Percentiles rank a stretch among this genome's conserved stretches.
Evolutionary conservation across 345 rosid species (phyloP).

Genomic region (Boechera retrofracta): DNA sequence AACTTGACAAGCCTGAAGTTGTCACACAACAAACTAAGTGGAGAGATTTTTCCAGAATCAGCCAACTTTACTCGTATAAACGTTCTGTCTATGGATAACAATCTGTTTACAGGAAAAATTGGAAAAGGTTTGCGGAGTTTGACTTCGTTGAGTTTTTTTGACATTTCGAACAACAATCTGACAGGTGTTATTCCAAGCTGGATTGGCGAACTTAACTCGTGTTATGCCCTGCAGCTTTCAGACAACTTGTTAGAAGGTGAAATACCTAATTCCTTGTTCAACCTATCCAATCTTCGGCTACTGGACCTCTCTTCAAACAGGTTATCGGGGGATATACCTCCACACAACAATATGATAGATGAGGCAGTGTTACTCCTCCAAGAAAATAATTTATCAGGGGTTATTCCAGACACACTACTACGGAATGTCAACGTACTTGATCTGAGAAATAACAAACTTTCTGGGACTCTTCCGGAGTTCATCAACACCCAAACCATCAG

Average conservation of each 20-base stretch:
- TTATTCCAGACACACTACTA: background rate
- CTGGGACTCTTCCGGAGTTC: background rate
- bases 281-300: rapidly evolving
- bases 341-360: no score
- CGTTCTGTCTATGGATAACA: background rate
- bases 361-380: background rate
- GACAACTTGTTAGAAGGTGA: background rate
- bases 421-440: background rate
- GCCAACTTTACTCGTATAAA: background rate
- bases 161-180: background rate
- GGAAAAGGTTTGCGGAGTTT: background rate
- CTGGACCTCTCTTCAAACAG: background rate
- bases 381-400: background rate
- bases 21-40: background rate
- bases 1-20: background rate
- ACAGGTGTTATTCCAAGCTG: background rate
- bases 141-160: rapidly evolving
- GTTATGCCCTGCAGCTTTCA: rapidly evolving
- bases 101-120: background rate
- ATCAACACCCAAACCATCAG: background rate
- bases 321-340: background rate
- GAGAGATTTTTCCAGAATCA: background rate
- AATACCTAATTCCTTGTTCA: background rate
- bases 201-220: background rate
- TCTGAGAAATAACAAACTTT: background rate